Percentiles rank a stretch among this genome's conserved stretches.
These are phyloP conservation scores for Clathrus columnatus DNA, from an alignment of 768 basidiomycete genomes.

Conservation along the genomic window DNA sequence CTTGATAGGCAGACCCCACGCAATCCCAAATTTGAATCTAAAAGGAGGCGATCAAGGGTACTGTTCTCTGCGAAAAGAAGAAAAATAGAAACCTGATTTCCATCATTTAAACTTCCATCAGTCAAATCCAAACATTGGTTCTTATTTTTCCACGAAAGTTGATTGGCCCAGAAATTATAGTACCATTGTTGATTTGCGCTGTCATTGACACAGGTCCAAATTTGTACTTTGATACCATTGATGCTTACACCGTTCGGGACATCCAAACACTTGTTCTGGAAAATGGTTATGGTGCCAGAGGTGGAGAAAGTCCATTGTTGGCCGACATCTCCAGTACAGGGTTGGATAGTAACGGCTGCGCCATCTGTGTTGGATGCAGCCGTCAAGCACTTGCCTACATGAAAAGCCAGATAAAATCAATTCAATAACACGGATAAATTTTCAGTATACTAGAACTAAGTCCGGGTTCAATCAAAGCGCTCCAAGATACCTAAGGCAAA, in stretches of 20 bases:
- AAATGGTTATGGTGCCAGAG: slow-evolving; percentile 34
- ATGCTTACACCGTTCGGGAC: slow-evolving; percentile 32
- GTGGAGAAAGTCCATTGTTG: slow-evolving; percentile 44
- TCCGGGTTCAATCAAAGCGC: slow-evolving; percentile 37
- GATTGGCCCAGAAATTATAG: slow-evolving; percentile 28
- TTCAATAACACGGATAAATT: not conserved
- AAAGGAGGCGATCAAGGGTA: not conserved
- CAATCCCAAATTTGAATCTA: slow-evolving; percentile 30
- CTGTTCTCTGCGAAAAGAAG: not conserved
- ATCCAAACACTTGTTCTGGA: slow-evolving; percentile 40
- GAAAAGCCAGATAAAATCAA: not conserved
- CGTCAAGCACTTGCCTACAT: slow-evolving; percentile 42
- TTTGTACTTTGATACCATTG: slow-evolving; percentile 42
- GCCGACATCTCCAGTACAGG: slow-evolving; percentile 34
- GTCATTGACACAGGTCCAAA: slow-evolving; percentile 37
- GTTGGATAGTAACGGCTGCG: slow-evolving; percentile 37
- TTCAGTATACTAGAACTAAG: slow-evolving; percentile 20
- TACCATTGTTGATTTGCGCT: slow-evolving; percentile 37
- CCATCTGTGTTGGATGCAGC: slow-evolving; percentile 42
- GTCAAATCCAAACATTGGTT: slow-evolving; percentile 44
- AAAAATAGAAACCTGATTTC: slow-evolving; percentile 30
- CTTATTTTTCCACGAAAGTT: slow-evolving; percentile 38
- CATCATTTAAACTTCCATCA: slow-evolving; percentile 30
- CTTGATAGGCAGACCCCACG: slow-evolving; percentile 37
- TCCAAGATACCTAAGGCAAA: slow-evolving; percentile 20